Evolutionary conservation across 2,329 filamentous ascomycete species (phyloP).

Genomic region (Fusarium fracticaudum): DNA sequence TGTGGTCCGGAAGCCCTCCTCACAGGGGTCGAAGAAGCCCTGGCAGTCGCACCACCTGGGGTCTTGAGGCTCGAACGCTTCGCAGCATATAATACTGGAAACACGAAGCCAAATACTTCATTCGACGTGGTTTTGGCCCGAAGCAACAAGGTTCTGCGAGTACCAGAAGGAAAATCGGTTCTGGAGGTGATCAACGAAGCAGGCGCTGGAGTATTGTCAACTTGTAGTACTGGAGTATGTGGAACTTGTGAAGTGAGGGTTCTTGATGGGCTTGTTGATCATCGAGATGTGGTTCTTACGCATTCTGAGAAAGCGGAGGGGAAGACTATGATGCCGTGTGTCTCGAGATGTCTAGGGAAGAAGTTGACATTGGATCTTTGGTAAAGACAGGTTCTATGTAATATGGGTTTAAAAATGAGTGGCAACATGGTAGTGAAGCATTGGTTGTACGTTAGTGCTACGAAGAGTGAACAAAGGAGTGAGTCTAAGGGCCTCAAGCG

Average conservation of each 20-base stretch:
- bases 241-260: neutral
- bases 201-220: neutral
- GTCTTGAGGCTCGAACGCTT: neutral
- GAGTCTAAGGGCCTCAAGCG: too few species aligned
- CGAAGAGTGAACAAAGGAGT: neutral
- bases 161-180: neutral
- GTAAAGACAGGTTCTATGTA: neutral
- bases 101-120: neutral
- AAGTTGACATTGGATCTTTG: neutral
- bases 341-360: neutral
- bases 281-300: neutral
- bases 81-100: neutral
- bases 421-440: neutral
- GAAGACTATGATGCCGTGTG: neutral
- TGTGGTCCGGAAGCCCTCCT: neutral
- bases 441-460: too few species aligned
- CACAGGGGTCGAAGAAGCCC: neutral
- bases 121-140: neutral
- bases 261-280: neutral
- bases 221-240: neutral
- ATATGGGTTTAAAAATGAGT: neutral
- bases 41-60: neutral
- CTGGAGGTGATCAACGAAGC: neutral
- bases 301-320: neutral
- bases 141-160: neutral